Evolutionary conservation across 1,284 basidiomycete species (phyloP).

Genomic region (Leccinum pachyderme): DNA sequence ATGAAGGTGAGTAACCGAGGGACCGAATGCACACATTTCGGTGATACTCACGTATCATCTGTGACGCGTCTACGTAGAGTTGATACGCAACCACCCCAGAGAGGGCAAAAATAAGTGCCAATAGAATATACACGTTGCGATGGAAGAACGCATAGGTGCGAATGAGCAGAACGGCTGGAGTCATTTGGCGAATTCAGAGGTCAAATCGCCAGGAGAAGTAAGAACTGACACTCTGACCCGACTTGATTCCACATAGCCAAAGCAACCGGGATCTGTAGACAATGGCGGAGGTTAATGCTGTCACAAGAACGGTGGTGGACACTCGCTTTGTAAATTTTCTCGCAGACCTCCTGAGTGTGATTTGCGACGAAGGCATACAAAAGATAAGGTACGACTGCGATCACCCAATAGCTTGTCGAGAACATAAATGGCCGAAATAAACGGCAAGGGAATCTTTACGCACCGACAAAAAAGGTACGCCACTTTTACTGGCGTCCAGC

Average conservation of each 20-base stretch:
- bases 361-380: conserved; percentile 69
- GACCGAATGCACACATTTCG: not conserved
- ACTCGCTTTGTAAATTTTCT: conserved; percentile 61
- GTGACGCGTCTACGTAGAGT: conserved; percentile 70
- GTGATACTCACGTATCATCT: conserved; percentile 63
- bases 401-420: conserved; percentile 67
- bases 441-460: conserved; percentile 20
- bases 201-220: not conserved
- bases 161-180: conserved; percentile 67
- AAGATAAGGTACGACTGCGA: conserved; percentile 70
- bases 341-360: conserved; percentile 58
- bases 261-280: conserved; percentile 63
- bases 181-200: conserved; percentile 18
- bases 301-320: conserved; percentile 16
- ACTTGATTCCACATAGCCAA: conserved; percentile 85
- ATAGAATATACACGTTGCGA: conserved; percentile 62
- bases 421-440: not conserved
- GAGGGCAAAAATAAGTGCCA: conserved; percentile 58
- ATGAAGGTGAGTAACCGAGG: conserved; percentile 13
- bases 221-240: conserved; percentile 62
- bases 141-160: conserved; percentile 84
- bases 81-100: conserved; percentile 74
- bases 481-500: conserved; percentile 76
- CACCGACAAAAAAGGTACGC: conserved; percentile 79
- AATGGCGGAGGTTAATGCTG: conserved; percentile 5